A percentile compares a stretch with the other conserved stretches of the same genome.
Conservation (phyloP, 73 alveolate genomes). For the Stentor roeselii region DNA sequence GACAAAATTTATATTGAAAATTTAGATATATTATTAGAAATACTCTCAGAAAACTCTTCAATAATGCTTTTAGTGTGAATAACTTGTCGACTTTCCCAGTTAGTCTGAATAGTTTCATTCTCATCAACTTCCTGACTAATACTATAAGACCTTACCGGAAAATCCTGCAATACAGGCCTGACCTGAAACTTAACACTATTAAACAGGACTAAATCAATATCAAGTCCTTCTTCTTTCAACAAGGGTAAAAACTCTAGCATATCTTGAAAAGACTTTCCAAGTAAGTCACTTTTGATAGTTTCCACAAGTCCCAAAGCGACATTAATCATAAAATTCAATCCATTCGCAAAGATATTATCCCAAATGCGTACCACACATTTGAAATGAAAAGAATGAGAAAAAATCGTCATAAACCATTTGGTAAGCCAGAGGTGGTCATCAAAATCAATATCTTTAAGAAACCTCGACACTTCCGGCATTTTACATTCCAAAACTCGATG, state of each 20-base stretch:
- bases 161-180: neutral
- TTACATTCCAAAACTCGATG: neutral
- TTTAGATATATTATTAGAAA: neutral
- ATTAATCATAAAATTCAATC: slow-evolving; percentile 27
- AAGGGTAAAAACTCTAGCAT: neutral
- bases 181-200: neutral
- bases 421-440: slow-evolving; percentile 38
- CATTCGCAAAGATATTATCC: slow-evolving; percentile 43
- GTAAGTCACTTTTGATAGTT: neutral
- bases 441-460: neutral
- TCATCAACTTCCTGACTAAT: neutral
- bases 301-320: neutral
- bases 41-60: neutral
- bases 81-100: neutral
- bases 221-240: neutral
- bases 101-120: neutral
- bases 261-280: neutral
- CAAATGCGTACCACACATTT: slow-evolving; percentile 38
- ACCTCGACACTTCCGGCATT: neutral
- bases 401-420: slow-evolving; percentile 51
- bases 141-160: neutral
- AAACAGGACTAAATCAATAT: neutral
- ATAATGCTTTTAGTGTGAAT: neutral
- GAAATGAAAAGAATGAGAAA: slow-evolving; percentile 35
- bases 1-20: neutral